phyloP scores from a whole-genome alignment of 2,329 filamentous ascomycete genomes.

The Hymenoscyphus scutula region DNA sequence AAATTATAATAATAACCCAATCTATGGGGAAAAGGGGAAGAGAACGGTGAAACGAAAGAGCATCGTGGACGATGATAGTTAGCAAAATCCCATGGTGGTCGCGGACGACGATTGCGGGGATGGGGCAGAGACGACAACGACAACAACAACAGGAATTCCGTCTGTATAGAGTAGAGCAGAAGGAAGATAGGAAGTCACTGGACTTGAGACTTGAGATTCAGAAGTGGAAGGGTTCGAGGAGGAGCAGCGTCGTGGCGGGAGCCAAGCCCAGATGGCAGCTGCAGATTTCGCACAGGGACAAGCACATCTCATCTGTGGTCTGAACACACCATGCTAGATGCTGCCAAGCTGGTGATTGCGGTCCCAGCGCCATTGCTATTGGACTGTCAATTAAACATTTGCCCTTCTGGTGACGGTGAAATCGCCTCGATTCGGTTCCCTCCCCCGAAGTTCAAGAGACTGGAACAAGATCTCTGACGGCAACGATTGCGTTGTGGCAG shows the following conservation, averaged over 20 bases:
- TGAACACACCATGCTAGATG: not conserved
- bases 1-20: conserved; percentile 32
- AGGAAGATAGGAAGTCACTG: conserved; percentile 10
- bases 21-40: conserved; percentile 33
- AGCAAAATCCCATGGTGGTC: conserved; percentile 26
- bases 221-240: not conserved
- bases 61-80: conserved; percentile 27
- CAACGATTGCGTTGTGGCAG: conserved; percentile 22
- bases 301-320: not conserved
- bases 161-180: conserved; percentile 12
- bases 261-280: conserved; percentile 8
- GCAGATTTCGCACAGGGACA: not conserved
- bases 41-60: conserved; percentile 27
- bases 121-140: conserved; percentile 14
- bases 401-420: conserved; percentile 5
- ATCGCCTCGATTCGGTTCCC: conserved; percentile 17
- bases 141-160: conserved; percentile 19
- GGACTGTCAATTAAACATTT: conserved; percentile 1
- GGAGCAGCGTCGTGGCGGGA: not conserved
- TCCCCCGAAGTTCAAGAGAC: conserved; percentile 14
- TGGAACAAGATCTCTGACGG: conserved; percentile 31
- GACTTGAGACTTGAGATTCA: conserved; percentile 1
- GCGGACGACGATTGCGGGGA: not conserved
- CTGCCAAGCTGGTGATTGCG: not conserved
- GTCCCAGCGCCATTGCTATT: not conserved